A percentile compares a stretch with the other conserved stretches of the same genome.
phyloP scores from a whole-genome alignment of 164 flowering plant genomes.

The Sextonia rubra region DNA sequence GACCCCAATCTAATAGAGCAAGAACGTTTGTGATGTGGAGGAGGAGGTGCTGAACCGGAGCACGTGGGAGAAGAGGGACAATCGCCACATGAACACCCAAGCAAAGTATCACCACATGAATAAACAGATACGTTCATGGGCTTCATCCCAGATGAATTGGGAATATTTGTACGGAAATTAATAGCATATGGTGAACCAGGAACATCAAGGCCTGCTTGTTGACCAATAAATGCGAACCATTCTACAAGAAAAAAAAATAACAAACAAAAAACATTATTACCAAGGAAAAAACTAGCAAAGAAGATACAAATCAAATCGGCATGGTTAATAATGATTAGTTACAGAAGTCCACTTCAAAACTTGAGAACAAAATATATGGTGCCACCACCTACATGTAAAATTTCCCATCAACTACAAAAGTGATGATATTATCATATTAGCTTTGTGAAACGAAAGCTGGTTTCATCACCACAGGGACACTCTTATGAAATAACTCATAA shows the following conservation, averaged over 20 bases:
- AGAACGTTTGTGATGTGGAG: conserved; percentile 39
- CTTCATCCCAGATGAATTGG: conserved; percentile 73
- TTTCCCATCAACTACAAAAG: neutral
- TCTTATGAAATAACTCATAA: too few relatives aligned
- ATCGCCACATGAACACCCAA: conserved; percentile 99
- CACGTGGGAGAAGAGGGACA: conserved; percentile 83
- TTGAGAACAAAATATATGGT: neutral
- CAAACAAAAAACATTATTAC: conserved; percentile 2
- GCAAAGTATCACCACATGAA: conserved; percentile 85
- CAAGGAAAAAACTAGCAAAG: neutral
- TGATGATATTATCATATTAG: too few relatives aligned
- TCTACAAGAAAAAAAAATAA: conserved; percentile 35
- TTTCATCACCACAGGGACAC: too few relatives aligned
- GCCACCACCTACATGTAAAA: neutral
- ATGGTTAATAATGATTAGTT: too few relatives aligned
- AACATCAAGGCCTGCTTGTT: conserved; percentile 38
- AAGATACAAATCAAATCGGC: conserved; percentile 1
- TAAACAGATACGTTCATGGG: conserved; percentile 87
- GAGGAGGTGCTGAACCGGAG: conserved; percentile 50
- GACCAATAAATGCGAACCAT: conserved; percentile 91
- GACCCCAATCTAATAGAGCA: conserved; percentile 76
- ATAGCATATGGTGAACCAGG: conserved; percentile 97
- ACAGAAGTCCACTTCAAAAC: neutral
- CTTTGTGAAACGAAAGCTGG: too few relatives aligned
- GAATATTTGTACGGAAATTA: conserved; percentile 44